These are phyloP conservation scores for Amanita polypyramis DNA, from an alignment of 768 basidiomycete species.

Conservation along the genomic window DNA sequence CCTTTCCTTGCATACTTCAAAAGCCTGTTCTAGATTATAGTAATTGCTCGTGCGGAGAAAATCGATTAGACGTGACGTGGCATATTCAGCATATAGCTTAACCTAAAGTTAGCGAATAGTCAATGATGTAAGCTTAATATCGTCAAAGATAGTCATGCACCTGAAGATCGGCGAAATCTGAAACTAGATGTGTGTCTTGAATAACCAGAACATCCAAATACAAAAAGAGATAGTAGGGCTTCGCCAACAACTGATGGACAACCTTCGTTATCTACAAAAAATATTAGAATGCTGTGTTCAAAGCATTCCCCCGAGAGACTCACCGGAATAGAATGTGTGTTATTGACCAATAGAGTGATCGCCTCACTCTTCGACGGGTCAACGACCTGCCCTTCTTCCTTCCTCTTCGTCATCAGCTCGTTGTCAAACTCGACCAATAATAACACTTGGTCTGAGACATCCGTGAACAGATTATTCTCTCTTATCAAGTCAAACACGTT, in stretches of 20 bases:
- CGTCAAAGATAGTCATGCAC: slow-evolving; percentile 23
- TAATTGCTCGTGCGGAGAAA: slow-evolving; percentile 86
- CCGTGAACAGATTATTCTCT: slow-evolving; percentile 89
- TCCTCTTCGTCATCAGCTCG: slow-evolving; percentile 60
- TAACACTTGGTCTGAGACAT: slow-evolving; percentile 88
- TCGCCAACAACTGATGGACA: slow-evolving; percentile 70
- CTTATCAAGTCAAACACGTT: slow-evolving; percentile 93
- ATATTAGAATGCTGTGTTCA: background rate
- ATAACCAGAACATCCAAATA: slow-evolving; percentile 88
- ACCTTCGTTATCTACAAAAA: slow-evolving; percentile 66
- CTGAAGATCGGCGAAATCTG: slow-evolving; percentile 79
- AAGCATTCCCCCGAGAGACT: slow-evolving; percentile 13
- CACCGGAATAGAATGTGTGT: slow-evolving; percentile 94
- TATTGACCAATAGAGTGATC: slow-evolving; percentile 81
- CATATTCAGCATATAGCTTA: slow-evolving; percentile 86
- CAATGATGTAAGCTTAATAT: background rate
- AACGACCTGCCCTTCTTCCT: slow-evolving; percentile 28
- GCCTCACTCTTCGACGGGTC: slow-evolving; percentile 55
- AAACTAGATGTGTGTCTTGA: slow-evolving; percentile 73
- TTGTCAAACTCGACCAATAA: slow-evolving; percentile 92
- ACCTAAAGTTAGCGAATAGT: slow-evolving; percentile 33
- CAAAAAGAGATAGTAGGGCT: slow-evolving; percentile 78
- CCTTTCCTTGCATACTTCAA: slow-evolving; percentile 70
- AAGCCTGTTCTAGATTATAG: slow-evolving; percentile 90
- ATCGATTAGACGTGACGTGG: slow-evolving; percentile 69